Evolutionary conservation across 108 stramenopile genomes (phyloP), one percentile per base, ranked within the genome.

Genomic region (Cafeteria roenbergensis): DNA sequence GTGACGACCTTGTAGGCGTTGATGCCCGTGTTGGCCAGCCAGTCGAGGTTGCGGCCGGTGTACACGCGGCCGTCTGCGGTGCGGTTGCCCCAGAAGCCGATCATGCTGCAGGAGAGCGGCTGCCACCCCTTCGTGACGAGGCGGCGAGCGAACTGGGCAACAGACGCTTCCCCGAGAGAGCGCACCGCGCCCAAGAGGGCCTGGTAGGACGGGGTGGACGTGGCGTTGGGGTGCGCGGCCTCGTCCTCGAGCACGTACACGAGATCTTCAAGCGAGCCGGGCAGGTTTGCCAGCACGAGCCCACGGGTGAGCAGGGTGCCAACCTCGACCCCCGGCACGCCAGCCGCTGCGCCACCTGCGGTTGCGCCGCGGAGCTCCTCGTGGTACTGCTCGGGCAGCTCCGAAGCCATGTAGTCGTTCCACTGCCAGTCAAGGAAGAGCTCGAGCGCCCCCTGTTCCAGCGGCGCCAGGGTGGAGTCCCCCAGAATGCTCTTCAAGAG

Each of bases 41-140:
- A 70, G 38, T 70, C 69, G 17, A 70, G 54, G 53, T 70, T 70
- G 8, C 69, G 25, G 55, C 69, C 69, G 27, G 35, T 63, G 62
- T n/a, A 63, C 37, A 70, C 9, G 9, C 38, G 9, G 21, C 69
- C 69, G 12, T 25, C 63, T 17, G 12, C 17, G 26, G 69, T 63
- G 27, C 69, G 61, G 17, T 1, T 1, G n/a, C 69, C 69, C 69
- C 69, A 70, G 9, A 52, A 12, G 17, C 60, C 69, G 20, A 70
- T 60, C 69, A 70, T 70, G 20, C 26, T 33, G 53, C 69, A 70
- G 14, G 55, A 17, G 17, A 63, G 29, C 9, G 38, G 1, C 9
- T 8, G 51, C 63, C 38, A 12, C 36, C n/a, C 3, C 30, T 48
- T 21, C 27, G n/a, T 22, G 22, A 52, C n/a, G 51, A 22, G 51